phyloP scores from a whole-genome alignment of 1,284 basidiomycete genomes.

The Cystobasidium sp. region DNA sequence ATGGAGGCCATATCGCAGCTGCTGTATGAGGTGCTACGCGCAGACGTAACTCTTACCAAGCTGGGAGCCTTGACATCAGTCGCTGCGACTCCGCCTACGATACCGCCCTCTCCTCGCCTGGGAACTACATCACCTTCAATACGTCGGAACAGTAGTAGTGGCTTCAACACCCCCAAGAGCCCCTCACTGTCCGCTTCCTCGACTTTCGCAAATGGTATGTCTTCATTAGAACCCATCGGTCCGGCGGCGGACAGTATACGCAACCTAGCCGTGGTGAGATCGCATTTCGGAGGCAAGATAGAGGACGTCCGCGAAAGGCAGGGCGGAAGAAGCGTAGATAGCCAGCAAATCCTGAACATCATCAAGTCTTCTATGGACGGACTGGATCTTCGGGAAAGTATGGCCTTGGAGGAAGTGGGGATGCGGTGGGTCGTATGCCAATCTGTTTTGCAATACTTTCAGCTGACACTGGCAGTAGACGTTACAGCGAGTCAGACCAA shows the following conservation, averaged over 20 bases:
- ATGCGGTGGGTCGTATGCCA: slow-evolving; percentile 20
- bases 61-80: slow-evolving; percentile 47
- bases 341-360: slow-evolving; percentile 49
- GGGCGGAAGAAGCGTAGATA: slow-evolving; percentile 42
- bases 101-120: slow-evolving; percentile 20
- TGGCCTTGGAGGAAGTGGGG: slow-evolving; percentile 50
- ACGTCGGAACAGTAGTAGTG: slow-evolving; percentile 25
- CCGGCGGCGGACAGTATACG: slow-evolving; percentile 51
- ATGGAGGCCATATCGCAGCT: slow-evolving; percentile 46
- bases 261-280: slow-evolving; percentile 49
- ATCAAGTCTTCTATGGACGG: slow-evolving; percentile 48
- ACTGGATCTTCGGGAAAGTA: slow-evolving; percentile 52
- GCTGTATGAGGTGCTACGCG: slow-evolving; percentile 53
- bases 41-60: slow-evolving; percentile 49
- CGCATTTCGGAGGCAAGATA: slow-evolving; percentile 48
- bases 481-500: slow-evolving; percentile 34
- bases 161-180: slow-evolving; percentile 8
- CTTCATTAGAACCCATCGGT: slow-evolving; percentile 15
- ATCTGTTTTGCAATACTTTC: too few relatives aligned
- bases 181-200: slow-evolving; percentile 20
- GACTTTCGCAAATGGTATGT: slow-evolving; percentile 9
- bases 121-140: slow-evolving; percentile 12
- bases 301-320: slow-evolving; percentile 36
- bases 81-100: slow-evolving; percentile 23
- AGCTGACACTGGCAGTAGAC: neutral